A percentile compares a stretch with the other conserved stretches of the same genome.
These are phyloP conservation scores for Strobilomyces confusus DNA, from an alignment of 768 basidiomycete species.

Conservation along the genomic window DNA sequence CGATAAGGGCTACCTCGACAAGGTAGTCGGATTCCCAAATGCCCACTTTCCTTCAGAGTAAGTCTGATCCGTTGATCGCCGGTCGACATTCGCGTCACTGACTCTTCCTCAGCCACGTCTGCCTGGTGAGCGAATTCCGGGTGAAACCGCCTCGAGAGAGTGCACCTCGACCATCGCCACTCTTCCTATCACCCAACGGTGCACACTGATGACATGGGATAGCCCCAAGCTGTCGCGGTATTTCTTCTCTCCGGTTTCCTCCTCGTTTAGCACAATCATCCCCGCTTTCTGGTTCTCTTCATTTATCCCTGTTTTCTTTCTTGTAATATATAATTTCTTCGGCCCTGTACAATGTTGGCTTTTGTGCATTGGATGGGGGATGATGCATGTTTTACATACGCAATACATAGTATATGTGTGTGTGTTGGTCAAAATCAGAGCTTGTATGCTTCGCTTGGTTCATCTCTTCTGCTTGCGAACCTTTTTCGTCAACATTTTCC, in stretches of 20 bases:
- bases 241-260: background rate
- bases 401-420: constrained; percentile 15
- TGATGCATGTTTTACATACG: constrained; percentile 16
- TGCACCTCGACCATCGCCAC: constrained; percentile 34
- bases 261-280: constrained; percentile 2
- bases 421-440: constrained; percentile 12
- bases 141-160: constrained; percentile 65
- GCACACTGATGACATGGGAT: constrained; percentile 21
- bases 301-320: constrained; percentile 24
- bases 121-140: constrained; percentile 70
- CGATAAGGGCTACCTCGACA: constrained; percentile 78
- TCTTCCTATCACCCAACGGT: constrained; percentile 39
- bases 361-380: constrained; percentile 19
- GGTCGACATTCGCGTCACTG: background rate
- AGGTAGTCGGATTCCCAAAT: constrained; percentile 95
- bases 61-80: constrained; percentile 33
- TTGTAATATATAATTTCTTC: constrained; percentile 24
- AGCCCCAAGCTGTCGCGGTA: constrained; percentile 5
- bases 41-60: constrained; percentile 96
- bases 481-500: background rate
- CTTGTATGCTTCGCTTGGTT: constrained; percentile 10
- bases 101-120: constrained; percentile 55
- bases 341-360: constrained; percentile 26
- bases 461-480: background rate
- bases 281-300: constrained; percentile 12